Evolutionary conservation across 345 rosid genomes (phyloP).

Genomic region (Syzygium aromaticum): DNA sequence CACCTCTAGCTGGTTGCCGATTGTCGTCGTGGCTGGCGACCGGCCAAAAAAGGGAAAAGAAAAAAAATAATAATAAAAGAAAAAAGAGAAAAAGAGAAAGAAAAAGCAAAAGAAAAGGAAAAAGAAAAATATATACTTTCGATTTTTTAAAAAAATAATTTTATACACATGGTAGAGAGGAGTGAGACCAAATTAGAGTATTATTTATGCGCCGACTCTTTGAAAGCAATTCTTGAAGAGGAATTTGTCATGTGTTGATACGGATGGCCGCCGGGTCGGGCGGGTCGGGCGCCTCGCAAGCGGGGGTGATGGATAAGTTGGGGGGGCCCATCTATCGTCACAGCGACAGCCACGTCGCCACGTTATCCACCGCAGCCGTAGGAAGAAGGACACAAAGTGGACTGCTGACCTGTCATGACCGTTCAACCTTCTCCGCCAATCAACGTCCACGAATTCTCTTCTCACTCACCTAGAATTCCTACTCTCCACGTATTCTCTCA

Average conservation of each 20-base stretch:
- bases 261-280: background rate
- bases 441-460: background rate
- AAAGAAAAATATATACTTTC: no score
- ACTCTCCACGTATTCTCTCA: slow-evolving; percentile 3
- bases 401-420: background rate
- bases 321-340: background rate
- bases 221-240: background rate
- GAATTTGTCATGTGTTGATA: background rate
- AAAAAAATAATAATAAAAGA: no score
- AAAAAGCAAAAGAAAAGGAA: no score
- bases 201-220: background rate
- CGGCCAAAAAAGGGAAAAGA: no score
- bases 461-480: background rate
- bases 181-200: no score
- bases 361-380: slow-evolving; percentile 18
- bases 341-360: slow-evolving; percentile 14
- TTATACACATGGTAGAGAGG: no score
- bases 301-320: background rate
- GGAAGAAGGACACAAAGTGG: background rate
- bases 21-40: no score
- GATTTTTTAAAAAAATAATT: no score
- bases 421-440: background rate
- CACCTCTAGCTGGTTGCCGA: no score
- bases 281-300: background rate
- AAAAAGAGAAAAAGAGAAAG: no score